phyloP scores from a whole-genome alignment of 108 stramenopile genomes.

The Skeletonema tropicum region DNA sequence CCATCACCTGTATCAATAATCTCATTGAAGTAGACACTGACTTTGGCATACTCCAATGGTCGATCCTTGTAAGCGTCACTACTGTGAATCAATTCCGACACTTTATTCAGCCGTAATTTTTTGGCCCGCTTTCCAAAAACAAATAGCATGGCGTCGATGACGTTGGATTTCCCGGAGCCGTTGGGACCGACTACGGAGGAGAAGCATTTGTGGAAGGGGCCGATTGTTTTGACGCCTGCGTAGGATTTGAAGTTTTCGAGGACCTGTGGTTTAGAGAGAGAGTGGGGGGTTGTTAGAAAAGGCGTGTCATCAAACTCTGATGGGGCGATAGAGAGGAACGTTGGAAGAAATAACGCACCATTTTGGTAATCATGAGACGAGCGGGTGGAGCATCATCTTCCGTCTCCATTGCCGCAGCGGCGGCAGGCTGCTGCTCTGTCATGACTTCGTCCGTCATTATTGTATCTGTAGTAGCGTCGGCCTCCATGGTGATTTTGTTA shows the following conservation, averaged over 20 bases:
- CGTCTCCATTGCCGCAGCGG: conserved; percentile 2
- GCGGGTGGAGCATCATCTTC: conserved; percentile 53
- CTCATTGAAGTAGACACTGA: conserved; percentile 93
- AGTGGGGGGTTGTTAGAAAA: not conserved
- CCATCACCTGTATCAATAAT: conserved; percentile 88
- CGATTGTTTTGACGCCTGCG: conserved; percentile 88
- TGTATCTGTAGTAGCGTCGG: not conserved
- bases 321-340: no score
- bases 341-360: conserved; percentile 57
- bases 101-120: conserved; percentile 96
- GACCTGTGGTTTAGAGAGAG: conserved; percentile 46
- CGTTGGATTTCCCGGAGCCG: conserved; percentile 97
- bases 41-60: conserved; percentile 79
- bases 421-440: conserved; percentile 1
- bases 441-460: conserved; percentile 9
- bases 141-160: conserved; percentile 99
- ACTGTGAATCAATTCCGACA: conserved; percentile 96
- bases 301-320: not conserved
- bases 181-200: conserved; percentile 95
- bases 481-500: not conserved
- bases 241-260: conserved; percentile 99
- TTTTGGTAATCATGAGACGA: conserved; percentile 94
- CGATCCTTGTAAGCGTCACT: conserved; percentile 70
- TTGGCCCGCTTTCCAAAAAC: conserved; percentile 99
- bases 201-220: conserved; percentile 95